Evolutionary conservation across 352 stramenopile genomes (phyloP).

Genomic region (Phytophthora constricta): DNA sequence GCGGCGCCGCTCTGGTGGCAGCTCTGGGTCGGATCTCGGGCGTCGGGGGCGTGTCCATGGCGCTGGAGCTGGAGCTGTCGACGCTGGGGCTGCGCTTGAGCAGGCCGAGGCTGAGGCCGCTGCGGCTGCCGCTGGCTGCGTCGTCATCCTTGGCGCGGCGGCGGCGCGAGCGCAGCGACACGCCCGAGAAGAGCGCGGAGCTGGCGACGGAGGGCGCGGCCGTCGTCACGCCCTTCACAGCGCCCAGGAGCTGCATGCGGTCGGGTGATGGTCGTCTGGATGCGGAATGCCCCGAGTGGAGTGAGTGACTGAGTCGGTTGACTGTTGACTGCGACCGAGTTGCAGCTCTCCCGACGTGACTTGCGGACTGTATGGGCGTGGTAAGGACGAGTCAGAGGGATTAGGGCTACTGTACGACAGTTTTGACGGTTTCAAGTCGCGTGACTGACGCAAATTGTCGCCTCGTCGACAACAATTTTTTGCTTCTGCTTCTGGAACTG

Average conservation of each 20-base stretch:
- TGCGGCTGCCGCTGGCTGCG: slow-evolving; percentile 1
- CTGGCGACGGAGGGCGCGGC: slow-evolving; percentile 30
- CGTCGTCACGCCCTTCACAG: slow-evolving; percentile 42
- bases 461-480: no score
- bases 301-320: not conserved
- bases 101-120: slow-evolving; percentile 13
- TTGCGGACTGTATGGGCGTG: not conserved
- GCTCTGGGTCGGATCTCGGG: slow-evolving; percentile 17
- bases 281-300: not conserved
- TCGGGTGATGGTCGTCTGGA: slow-evolving; percentile 12
- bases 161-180: slow-evolving; percentile 35
- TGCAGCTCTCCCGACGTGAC: not conserved
- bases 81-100: slow-evolving; percentile 30
- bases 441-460: not conserved
- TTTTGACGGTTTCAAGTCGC: not conserved
- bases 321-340: not conserved
- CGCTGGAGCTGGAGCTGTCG: slow-evolving; percentile 15
- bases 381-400: not conserved
- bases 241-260: slow-evolving; percentile 36
- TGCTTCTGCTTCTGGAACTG: no score
- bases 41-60: slow-evolving; percentile 23
- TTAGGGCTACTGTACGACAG: not conserved
- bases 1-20: not conserved
- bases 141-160: slow-evolving; percentile 18
- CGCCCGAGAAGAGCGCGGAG: slow-evolving; percentile 41